Evolutionary conservation across 2,329 filamentous ascomycete species (phyloP), one percentile per base, ranked within the genome.

Genomic region (Allantophomopsis lycopodina): DNA sequence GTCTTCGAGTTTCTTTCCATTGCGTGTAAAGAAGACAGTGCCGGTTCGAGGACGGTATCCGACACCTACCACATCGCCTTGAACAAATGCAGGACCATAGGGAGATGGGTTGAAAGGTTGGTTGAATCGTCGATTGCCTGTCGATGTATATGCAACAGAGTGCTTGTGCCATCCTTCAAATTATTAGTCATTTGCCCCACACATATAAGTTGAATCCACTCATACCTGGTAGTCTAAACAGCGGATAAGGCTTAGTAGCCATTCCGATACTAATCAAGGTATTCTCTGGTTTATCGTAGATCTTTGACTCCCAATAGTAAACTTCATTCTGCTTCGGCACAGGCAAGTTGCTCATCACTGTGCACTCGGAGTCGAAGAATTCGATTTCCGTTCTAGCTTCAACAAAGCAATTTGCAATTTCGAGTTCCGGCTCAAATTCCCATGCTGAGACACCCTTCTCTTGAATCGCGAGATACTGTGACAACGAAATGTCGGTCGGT

Each of bases 361-460:
- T 94, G 65, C 89, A 96, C 58, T 94, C 91, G 2, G 87, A 91
- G 60, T 98, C 91, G 56, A 94, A 98, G 64, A 98, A 98, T 59
- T 98, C 91, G 47, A 98, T 94, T 60, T 98, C 91, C 10, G 91
- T 98, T 48, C 91, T 77, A 32, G 68, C 89, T 62, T 98, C 89
- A 47, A 98, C 91, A 56, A 98, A 98, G 61, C 91, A 98, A 61
- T 96, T 96, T 49, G 91, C 91, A 50, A 96, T 95, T 61, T 98
- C 91, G 30, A 96, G 66, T 60, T 98, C 91, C n/a, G 91, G 91
- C 60, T 96, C 91, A 54, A 98, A 98, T 60, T 98, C 91, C 91
- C 91, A 98, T 6, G 91, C 91, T 5, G 91, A 94, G n/a, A 98
- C 89, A 38, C 91, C 91, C 61, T 98, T 98, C 65, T 98, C 91